Base-by-base conservation (phyloP, 2,329 filamentous ascomycete genomes). In the Penicillium sp. region DNA sequence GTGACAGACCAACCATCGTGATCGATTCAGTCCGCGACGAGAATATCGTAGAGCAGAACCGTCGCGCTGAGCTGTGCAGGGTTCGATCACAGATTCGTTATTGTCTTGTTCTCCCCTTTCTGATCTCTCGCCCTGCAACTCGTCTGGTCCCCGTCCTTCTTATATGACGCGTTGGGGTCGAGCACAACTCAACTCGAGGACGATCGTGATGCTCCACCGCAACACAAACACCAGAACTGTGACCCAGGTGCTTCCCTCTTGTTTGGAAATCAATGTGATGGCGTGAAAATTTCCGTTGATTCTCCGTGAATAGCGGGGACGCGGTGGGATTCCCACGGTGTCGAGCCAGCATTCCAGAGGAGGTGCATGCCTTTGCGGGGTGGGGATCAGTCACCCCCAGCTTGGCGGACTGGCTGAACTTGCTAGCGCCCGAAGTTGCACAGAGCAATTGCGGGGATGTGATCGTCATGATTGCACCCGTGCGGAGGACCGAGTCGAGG, bases 1-100 rank as follows among this genome's bases (percentile, higher is more conserved):
- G 60, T 30, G 51, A 57, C 33, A 71, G 55, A 52, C 64, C 57
- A 61, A 69, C 62, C 72, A 75, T 75, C 45, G 51, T 61, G 59
- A 60, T 33, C 42, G 43, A 55, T 54, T 38, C 26, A 37, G 26
- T 35, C 54, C 30, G 13, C 37, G 14, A 49, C 51, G 51, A 53
- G n/a, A 22, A 28, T 40, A 40, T 53, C 51, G 48, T 51, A 51
- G 48, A 51, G 48, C 25, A 53, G 28, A 22, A 28, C 19, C 45
- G 35, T 40, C 19, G 6, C 51, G 35, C 10, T 53, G 19, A n/a
- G 22, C 22, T 53, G 13, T 13, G 19, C 3, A 19, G 33, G 11
- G 10, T 53, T 6, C n/a, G 19, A 26, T 26, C 33, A 11, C 14
- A 1, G 51, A 40, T 43, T 45, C 13, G 10, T 30, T 25, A n/a